Conservation (phyloP, 495 filamentous ascomycete genomes). For the Clavariopsis aquatica region DNA sequence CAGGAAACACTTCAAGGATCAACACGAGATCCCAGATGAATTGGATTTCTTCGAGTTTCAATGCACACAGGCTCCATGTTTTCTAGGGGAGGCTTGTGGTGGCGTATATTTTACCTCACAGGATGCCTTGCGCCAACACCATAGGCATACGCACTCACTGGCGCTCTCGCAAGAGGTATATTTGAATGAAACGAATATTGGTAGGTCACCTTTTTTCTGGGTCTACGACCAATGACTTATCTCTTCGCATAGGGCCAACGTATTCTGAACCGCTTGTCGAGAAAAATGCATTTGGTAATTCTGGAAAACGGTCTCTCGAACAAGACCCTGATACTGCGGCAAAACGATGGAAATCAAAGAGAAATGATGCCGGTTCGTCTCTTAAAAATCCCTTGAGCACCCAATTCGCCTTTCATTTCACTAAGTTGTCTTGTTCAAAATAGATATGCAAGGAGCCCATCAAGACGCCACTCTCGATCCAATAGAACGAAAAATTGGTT, state of each 20-base stretch:
- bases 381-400: background rate
- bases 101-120: constrained; percentile 13
- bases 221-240: background rate
- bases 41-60: constrained; percentile 1
- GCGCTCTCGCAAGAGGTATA: background rate
- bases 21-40: background rate
- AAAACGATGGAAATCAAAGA: constrained; percentile 3
- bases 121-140: constrained; percentile 4
- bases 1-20: constrained; percentile 16
- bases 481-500: too few relatives aligned
- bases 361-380: background rate
- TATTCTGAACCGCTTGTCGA: background rate
- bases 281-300: background rate
- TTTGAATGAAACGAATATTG: background rate
- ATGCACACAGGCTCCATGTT: constrained; percentile 4
- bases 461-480: background rate
- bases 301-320: constrained; percentile 8
- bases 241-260: background rate
- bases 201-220: background rate
- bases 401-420: background rate
- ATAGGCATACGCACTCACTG: background rate
- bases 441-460: background rate
- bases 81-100: constrained; percentile 6
- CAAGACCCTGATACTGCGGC: background rate
- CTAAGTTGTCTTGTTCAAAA: background rate